Evolutionary conservation across 495 filamentous ascomycete species (phyloP).

Genomic region (Aspergillus sparsus): DNA sequence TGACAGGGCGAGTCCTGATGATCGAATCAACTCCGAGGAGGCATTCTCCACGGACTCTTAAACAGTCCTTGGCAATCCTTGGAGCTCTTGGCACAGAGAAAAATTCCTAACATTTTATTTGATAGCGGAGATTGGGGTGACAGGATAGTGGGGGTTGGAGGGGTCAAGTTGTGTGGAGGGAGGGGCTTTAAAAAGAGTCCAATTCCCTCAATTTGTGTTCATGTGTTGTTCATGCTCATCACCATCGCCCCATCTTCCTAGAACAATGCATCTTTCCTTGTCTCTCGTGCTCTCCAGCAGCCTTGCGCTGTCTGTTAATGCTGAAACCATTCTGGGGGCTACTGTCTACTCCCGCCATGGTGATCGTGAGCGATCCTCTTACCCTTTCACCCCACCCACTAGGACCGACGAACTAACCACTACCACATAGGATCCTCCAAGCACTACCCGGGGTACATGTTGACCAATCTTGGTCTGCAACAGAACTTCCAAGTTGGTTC

Average conservation of each 20-base stretch:
- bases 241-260: background rate
- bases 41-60: background rate
- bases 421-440: slow-evolving; percentile 35
- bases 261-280: background rate
- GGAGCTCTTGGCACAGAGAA: background rate
- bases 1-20: background rate
- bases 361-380: slow-evolving; percentile 39
- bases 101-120: background rate
- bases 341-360: slow-evolving; percentile 59
- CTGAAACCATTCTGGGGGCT: slow-evolving; percentile 54
- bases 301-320: slow-evolving; percentile 12
- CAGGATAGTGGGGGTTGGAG: background rate
- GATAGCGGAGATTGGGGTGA: background rate
- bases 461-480: slow-evolving; percentile 55
- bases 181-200: background rate
- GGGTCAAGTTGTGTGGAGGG: background rate
- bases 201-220: background rate
- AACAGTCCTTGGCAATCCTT: background rate
- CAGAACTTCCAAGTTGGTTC: slow-evolving; percentile 59
- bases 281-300: background rate
- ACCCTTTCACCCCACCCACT: background rate
- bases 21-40: slow-evolving; percentile 2
- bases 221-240: too few relatives aligned
- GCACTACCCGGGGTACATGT: slow-evolving; percentile 36
- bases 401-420: background rate